These are phyloP conservation scores for Hyaloscypha hepaticicola DNA, from an alignment of 495 filamentous ascomycete species.

Conservation along the genomic window DNA sequence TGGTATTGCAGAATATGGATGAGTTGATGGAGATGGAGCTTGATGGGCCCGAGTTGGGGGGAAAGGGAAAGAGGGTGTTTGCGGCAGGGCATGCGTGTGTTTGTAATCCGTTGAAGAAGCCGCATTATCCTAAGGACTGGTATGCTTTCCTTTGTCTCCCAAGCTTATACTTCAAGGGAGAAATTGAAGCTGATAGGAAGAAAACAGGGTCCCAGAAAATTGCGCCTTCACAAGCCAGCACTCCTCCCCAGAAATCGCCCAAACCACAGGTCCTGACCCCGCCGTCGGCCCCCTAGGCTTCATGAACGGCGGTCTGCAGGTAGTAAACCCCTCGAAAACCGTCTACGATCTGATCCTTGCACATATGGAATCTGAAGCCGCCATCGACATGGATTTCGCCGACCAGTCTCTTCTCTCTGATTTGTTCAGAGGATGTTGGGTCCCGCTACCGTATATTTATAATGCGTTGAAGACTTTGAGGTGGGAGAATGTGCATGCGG, in stretches of 20 bases:
- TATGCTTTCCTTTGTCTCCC: constrained; percentile 33
- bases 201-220: constrained; percentile 58
- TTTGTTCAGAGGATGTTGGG: constrained; percentile 66
- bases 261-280: constrained; percentile 49
- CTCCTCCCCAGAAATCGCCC: constrained; percentile 52
- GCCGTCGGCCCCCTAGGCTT: constrained; percentile 57
- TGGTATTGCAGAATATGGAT: constrained; percentile 77
- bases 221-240: constrained; percentile 78
- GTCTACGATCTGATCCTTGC: constrained; percentile 56
- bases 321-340: constrained; percentile 60
- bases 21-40: constrained; percentile 77
- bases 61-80: constrained; percentile 60
- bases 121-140: constrained; percentile 77
- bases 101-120: constrained; percentile 73
- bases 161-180: constrained; percentile 5
- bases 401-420: constrained; percentile 74
- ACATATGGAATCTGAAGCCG: constrained; percentile 44
- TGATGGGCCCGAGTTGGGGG: constrained; percentile 50
- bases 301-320: constrained; percentile 72
- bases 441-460: constrained; percentile 72
- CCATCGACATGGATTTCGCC: constrained; percentile 63
- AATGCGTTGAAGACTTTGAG: constrained; percentile 81
- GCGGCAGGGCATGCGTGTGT: constrained; percentile 76
- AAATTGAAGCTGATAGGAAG: background rate
- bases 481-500: constrained; percentile 62